Evolutionary conservation across 805 yeast species (phyloP), one percentile per base, ranked within the genome.

Genomic region (Candida multigemmis): DNA sequence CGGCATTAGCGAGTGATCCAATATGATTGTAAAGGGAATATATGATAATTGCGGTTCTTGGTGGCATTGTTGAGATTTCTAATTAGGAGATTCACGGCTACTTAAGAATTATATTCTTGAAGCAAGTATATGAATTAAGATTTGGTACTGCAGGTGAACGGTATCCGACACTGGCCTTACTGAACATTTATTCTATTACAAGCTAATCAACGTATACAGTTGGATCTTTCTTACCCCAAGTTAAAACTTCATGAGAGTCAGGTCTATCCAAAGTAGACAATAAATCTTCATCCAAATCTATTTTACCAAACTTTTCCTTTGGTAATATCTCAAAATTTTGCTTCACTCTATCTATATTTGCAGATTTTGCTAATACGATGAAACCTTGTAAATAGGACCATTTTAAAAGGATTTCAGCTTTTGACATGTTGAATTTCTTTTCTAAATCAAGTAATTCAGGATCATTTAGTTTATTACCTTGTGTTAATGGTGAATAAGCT

Each of bases 401-500:
- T 42, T 78, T 68, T 27, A 81, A 56, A 32, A 82, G 54, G 9
- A 81, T 67, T 43, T 80, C 85, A 4, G 77, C 78, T 12, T 68
- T 58, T 6, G 77, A 42, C 17, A 67, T 62, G 3, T 61, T 60
- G 21, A 65, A 66, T 31, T 63, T 65, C 21, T 60, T 44, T 19
- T 77, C 73, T 34, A 80, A 59, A 17, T 43, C 48, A 13, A 52
- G 42, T 26, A 81, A 58, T 25, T 53, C 66, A 2, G 74, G 70
- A 47, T 78, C 81, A 22, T 62, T 48, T 23, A 76, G 48, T 40
- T 74, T 71, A 24, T 48, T 45, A 6, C 89, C 84, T 33, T 68
- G 68, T 2, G 80, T 75, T 43, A 86, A 66, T 6, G 96, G 95
- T 6, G 91, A 75, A 53, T 70, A 86, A 1, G 93, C 87, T 47